Evolutionary conservation across 1,284 basidiomycete genomes (phyloP).

Genomic region (Trametes versicolor): DNA sequence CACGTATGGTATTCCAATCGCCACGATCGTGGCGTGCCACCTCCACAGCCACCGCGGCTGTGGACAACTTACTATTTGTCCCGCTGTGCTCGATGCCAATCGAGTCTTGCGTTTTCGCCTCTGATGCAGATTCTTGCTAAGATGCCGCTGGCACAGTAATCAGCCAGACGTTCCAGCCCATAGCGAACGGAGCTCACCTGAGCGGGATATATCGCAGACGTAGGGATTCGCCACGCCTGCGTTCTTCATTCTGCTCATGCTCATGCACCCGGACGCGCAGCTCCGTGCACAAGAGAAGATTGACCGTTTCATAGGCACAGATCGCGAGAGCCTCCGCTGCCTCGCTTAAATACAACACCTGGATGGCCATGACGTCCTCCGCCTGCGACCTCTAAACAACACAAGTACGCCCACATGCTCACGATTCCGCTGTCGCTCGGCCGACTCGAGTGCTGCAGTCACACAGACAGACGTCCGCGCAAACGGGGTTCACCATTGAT

Average conservation of each 20-base stretch:
- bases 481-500: slow-evolving; percentile 28
- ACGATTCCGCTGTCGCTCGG: neutral
- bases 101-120: too few relatives aligned
- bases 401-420: slow-evolving; percentile 23
- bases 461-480: slow-evolving; percentile 15
- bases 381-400: slow-evolving; percentile 38
- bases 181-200: neutral
- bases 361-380: slow-evolving; percentile 43
- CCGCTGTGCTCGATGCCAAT: too few relatives aligned
- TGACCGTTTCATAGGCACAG: slow-evolving; percentile 41
- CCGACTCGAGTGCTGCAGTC: slow-evolving; percentile 10
- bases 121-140: neutral
- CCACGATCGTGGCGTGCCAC: too few relatives aligned
- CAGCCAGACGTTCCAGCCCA: too few relatives aligned
- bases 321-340: slow-evolving; percentile 44
- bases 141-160: slow-evolving; percentile 26
- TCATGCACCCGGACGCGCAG: slow-evolving; percentile 42
- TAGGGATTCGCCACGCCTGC: slow-evolving; percentile 23
- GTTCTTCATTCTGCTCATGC: slow-evolving; percentile 43
- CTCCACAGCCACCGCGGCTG: too few relatives aligned
- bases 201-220: neutral
- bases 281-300: slow-evolving; percentile 44
- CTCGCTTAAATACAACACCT: slow-evolving; percentile 38
- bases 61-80: too few relatives aligned
- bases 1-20: too few relatives aligned